These are phyloP conservation scores for Trichoderma simmonsii DNA, from an alignment of 2,329 filamentous ascomycete genomes.

Conservation along the genomic window DNA sequence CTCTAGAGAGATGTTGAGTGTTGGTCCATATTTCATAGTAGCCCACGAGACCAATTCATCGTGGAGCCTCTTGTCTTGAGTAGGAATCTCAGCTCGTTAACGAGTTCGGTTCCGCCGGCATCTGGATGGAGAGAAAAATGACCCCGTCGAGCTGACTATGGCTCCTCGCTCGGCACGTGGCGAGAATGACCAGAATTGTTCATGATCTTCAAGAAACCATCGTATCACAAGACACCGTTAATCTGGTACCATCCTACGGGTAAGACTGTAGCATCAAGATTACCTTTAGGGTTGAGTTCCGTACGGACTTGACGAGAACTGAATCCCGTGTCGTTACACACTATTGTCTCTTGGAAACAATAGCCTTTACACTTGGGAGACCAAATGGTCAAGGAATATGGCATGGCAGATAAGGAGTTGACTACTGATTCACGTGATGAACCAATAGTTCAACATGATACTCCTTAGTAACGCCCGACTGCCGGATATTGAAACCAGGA, in stretches of 20 bases:
- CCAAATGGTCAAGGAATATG: not conserved
- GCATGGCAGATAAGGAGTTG: not conserved
- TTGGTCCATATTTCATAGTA: not conserved
- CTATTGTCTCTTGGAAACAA: not conserved
- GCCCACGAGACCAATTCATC: not conserved
- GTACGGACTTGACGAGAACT: not conserved
- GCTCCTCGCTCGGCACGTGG: constrained; percentile 2
- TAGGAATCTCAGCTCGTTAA: not conserved
- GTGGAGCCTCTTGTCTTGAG: not conserved
- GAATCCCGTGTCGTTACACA: not conserved
- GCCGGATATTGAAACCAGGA: not conserved
- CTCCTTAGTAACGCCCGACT: not conserved
- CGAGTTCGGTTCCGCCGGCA: constrained; percentile 2
- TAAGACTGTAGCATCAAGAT: not conserved
- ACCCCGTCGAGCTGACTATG: not conserved
- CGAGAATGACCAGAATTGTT: not conserved
- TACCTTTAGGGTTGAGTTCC: too few species aligned
- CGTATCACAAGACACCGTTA: not conserved
- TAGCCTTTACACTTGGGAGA: not conserved
- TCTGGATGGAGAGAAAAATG: not conserved
- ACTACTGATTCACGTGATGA: not conserved
- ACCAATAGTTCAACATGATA: not conserved
- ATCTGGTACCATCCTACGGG: not conserved
- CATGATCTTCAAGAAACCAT: not conserved
- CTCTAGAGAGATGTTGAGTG: not conserved